phyloP scores from a whole-genome alignment of 257 asterid genomes.

The Ilex aquifolium region DNA sequence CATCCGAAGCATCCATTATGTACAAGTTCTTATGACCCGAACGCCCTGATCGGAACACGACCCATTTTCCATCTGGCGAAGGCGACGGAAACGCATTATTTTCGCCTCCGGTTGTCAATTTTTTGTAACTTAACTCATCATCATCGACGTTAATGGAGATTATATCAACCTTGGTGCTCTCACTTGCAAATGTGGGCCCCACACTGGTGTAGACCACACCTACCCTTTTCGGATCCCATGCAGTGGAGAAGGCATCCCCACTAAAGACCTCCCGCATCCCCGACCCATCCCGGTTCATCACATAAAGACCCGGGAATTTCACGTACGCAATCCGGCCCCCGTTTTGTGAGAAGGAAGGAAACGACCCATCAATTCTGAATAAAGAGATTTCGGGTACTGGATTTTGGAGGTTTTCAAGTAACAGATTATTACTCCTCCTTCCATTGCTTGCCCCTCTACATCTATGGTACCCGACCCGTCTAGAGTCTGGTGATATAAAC shows the following conservation, averaged over 20 bases:
- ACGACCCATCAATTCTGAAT: slow-evolving; percentile 70
- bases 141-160: slow-evolving; percentile 74
- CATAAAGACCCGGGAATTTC: slow-evolving; percentile 51
- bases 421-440: slow-evolving; percentile 21
- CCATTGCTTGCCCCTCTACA: slow-evolving; percentile 52
- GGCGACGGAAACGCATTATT: slow-evolving; percentile 90
- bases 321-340: slow-evolving; percentile 68
- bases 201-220: slow-evolving; percentile 77
- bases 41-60: slow-evolving; percentile 84
- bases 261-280: slow-evolving; percentile 38
- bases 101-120: slow-evolving; percentile 50
- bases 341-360: slow-evolving; percentile 73
- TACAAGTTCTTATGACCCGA: slow-evolving; percentile 77
- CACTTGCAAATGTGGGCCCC: slow-evolving; percentile 71
- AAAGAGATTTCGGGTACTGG: slow-evolving; percentile 53
- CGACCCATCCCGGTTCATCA: slow-evolving; percentile 78
- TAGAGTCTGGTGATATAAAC: slow-evolving; percentile 58
- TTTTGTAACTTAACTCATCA: slow-evolving; percentile 32
- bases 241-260: slow-evolving; percentile 50
- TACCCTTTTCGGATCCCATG: slow-evolving; percentile 81
- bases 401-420: slow-evolving; percentile 50
- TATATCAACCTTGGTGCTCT: slow-evolving; percentile 64
- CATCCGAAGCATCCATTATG: slow-evolving; percentile 74
- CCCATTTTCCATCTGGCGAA: slow-evolving; percentile 89
- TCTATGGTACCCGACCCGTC: slow-evolving; percentile 60